Base-by-base conservation (phyloP, 225 moss, liverwort and hornwort species). In the Bryum argenteum region DNA sequence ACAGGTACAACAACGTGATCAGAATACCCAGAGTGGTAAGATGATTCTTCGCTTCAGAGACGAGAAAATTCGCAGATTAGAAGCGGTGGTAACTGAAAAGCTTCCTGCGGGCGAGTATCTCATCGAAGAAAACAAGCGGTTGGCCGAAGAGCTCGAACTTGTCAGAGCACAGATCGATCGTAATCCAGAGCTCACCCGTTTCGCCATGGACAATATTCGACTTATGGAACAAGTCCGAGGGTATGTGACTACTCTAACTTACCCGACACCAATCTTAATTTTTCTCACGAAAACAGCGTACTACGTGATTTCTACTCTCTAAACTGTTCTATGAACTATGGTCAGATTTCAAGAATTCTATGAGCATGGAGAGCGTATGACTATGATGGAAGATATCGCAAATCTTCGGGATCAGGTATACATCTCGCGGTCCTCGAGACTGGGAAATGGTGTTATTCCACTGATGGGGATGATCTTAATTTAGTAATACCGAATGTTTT, bases 21-120 rank as follows among this genome's bases (percentile, higher is more conserved):
- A 97, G 66, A 91, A 97, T 58, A 83, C 96, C 17, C 96, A 97
- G 53, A 91, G 91, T 55, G 81, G 87, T 16, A 94, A 88, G 43
- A 94, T 97, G 96, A 94, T 97, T 51, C 83, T 97, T 43, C 85
- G 96, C 18, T 97, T 97, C 67, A 87, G 94, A 58, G 96, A 97
- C 43, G 96, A 97, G 13, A 97, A 92, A 69, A 94, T 97, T 65
- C 89, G 90, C 39, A 86, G 90, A 67, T 70, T 97, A 64, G 96
- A 97, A 79, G 75, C 72, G 17, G 69, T 90, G 37, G 82, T 89
- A 22, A 86, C 78, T 43, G 86, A 79, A 45, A 82, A 84, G 37
- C 8, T 94, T 63, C 78, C 93, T 0, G 66, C 63, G 39, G 90
- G 91, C 24, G 40, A 64, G 6, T 89, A 81, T 65, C 80, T 89